phyloP scores from a whole-genome alignment of 768 basidiomycete genomes.

The Leccinum obscurum region DNA sequence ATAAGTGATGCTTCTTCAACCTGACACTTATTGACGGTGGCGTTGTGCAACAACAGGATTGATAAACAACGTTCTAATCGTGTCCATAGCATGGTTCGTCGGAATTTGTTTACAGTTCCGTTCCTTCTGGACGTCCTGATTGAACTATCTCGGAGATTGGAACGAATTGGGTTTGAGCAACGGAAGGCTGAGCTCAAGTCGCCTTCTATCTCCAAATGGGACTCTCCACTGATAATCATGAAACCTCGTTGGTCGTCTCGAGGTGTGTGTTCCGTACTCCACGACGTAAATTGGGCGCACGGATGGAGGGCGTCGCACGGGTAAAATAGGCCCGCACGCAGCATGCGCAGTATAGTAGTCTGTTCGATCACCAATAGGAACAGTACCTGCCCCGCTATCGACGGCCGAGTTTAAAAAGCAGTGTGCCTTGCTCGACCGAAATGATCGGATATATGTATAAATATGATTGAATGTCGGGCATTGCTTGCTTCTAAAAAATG shows the following conservation, averaged over 20 bases:
- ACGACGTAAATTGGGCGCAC: conserved; percentile 26
- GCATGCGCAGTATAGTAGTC: not conserved
- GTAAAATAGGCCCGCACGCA: not conserved
- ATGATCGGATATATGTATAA: conserved; percentile 4
- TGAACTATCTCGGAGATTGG: conserved; percentile 28
- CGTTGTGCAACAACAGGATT: conserved; percentile 17
- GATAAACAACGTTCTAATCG: conserved; percentile 18
- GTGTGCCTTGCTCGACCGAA: conserved; percentile 5
- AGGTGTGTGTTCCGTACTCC: conserved; percentile 5
- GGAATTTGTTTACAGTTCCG: conserved; percentile 23
- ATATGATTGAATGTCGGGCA: not conserved
- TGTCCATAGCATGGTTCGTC: conserved; percentile 15
- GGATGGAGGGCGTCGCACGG: conserved; percentile 3
- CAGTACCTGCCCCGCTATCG: not conserved
- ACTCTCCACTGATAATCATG: conserved; percentile 2
- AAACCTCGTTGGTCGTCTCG: conserved; percentile 10
- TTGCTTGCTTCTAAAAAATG: conserved; percentile 20
- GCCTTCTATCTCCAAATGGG: conserved; percentile 27
- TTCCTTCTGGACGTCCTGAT: conserved; percentile 7
- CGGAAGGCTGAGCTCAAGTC: conserved; percentile 15
- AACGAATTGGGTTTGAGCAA: conserved; percentile 25
- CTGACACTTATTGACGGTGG: conserved; percentile 26
- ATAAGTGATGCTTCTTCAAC: conserved; percentile 3
- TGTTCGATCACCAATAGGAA: conserved; percentile 8
- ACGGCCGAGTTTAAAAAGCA: conserved; percentile 1